A percentile compares a stretch with the other conserved stretches of the same genome.
Conservation (phyloP, 2,329 filamentous ascomycete species). For the Cordyceps fumosorosea region DNA sequence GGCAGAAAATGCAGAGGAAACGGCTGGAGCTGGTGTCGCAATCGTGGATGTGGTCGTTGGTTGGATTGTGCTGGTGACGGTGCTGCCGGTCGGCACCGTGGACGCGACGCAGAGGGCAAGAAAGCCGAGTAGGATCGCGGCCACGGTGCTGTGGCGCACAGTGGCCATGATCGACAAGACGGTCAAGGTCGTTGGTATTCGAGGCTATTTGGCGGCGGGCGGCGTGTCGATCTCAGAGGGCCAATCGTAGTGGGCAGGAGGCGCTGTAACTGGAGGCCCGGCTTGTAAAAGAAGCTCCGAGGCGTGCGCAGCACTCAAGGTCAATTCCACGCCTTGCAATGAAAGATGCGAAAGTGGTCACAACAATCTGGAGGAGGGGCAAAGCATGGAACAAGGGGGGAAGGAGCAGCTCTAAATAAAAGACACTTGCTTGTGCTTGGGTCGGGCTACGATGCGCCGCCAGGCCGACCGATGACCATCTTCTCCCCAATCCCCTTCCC, state of each 20-base stretch:
- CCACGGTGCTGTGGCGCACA: slow-evolving; percentile 1
- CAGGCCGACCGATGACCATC: neutral
- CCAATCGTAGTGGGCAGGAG: neutral
- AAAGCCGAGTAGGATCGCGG: neutral
- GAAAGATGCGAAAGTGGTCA: too few relatives aligned
- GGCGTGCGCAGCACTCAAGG: neutral
- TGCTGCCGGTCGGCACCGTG: neutral
- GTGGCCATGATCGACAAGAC: neutral
- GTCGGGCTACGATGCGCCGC: slow-evolving; percentile 2
- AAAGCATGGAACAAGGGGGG: neutral
- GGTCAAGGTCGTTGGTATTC: neutral
- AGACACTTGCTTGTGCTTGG: neutral
- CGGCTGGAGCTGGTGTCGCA: slow-evolving; percentile 8
- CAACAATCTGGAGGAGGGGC: neutral
- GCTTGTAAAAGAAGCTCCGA: slow-evolving; percentile 4
- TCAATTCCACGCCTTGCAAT: neutral
- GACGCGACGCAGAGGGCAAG: neutral
- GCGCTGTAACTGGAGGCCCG: neutral
- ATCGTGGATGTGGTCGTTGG: slow-evolving; percentile 13
- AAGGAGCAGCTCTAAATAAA: neutral
- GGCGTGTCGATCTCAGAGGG: slow-evolving; percentile 8
- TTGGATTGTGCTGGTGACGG: neutral
- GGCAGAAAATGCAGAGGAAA: slow-evolving; percentile 15
- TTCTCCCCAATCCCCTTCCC: neutral
- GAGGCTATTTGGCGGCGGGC: neutral